Evolutionary conservation across 345 rosid species (phyloP), one percentile per base, ranked within the genome.

Genomic region (Euphorbia tirucalli): DNA sequence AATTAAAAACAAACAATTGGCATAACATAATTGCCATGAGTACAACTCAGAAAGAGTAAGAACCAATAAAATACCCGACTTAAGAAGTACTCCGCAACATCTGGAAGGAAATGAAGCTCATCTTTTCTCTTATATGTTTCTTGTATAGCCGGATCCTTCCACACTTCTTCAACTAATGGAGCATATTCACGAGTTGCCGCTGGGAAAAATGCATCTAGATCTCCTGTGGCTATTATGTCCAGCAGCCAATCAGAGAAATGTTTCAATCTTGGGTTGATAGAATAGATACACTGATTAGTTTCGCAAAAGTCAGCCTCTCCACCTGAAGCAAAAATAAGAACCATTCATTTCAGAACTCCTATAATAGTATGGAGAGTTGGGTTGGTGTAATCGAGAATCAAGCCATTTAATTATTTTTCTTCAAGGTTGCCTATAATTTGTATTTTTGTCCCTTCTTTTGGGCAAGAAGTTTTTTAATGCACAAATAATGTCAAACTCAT

Each of bases 101-200:
- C 95, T 24, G 99, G 98, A 68, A 96, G 98, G 84, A 89, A 93
- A 75, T 91, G 98, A 50, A 96, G 99, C 81, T 96, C 96, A n/a
- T 86, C 86, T 80, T 83, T 93, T 80, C 99, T 85, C 76, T 71
- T 87, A 70, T 87, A 96, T 7, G 98, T 91, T 24, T 90, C 95
- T 80, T 96, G 95, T 75, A 91, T 85, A 13, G 99, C 99, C 1
- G 95, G 95, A 90, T 96, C 97, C 80, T 78, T 96, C 99, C 98
- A 96, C 65, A 93, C 84, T 83, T 96, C 99, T 72, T 96, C 99
- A 59, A 96, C 98, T 71, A 96, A 77, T 0, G 98, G 99, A 72
- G 98, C 99, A 68, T 93, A 96, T 71, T 96, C 99, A 3, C 99
- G 98, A 11, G 99, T 90, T 66, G 99, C 99, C 1, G 99, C 99